Percentiles rank a stretch among this genome's conserved stretches.
These are phyloP conservation scores for Eimeria necatrix DNA, from an alignment of 169 alveolate species.

Conservation along the genomic window DNA sequence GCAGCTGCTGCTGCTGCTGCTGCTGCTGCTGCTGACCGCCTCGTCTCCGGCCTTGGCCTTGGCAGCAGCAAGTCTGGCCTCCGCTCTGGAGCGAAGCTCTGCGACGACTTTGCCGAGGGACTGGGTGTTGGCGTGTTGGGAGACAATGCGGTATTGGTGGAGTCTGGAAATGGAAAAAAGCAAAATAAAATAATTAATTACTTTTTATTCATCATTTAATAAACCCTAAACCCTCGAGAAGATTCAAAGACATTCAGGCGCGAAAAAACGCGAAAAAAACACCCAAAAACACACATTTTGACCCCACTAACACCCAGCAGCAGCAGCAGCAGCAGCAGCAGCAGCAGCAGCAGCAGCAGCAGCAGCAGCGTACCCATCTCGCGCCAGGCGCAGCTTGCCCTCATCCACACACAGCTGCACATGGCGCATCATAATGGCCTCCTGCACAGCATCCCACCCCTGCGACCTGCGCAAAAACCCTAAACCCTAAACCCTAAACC, in stretches of 20 bases:
- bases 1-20: background rate
- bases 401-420: conserved; percentile 93
- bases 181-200: background rate
- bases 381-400: conserved; percentile 92
- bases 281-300: background rate
- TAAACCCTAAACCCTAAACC: conserved; percentile 19
- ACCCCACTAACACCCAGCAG: background rate
- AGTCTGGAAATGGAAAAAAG: conserved; percentile 51
- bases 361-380: conserved; percentile 88
- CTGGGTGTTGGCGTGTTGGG: conserved; percentile 94
- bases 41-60: conserved; percentile 80
- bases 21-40: background rate
- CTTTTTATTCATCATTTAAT: too few relatives aligned
- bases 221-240: too few relatives aligned
- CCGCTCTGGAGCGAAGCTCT: conserved; percentile 93
- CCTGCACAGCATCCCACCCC: conserved; percentile 95
- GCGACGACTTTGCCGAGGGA: conserved; percentile 94
- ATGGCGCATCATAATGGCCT: conserved; percentile 93
- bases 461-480: conserved; percentile 86
- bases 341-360: too few relatives aligned
- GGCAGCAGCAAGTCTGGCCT: conserved; percentile 88
- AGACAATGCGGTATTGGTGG: conserved; percentile 93
- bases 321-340: background rate
- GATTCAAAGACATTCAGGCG: background rate
- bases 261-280: background rate